Evolutionary conservation across 176 grass and related monocot genomes (phyloP).

Genomic region (Calamus simplicifolius): DNA sequence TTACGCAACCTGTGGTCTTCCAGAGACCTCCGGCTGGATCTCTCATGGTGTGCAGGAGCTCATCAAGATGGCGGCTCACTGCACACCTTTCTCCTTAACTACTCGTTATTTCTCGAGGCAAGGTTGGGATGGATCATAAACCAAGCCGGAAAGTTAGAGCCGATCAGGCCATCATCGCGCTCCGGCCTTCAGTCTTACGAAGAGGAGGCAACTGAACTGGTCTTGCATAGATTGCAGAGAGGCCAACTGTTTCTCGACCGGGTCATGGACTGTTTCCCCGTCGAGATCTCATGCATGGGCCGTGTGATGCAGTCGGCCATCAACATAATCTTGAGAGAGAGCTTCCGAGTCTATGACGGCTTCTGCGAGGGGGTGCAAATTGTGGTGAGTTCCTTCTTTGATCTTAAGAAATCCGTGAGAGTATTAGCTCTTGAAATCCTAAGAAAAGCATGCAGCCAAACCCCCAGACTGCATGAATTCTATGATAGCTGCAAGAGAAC

Average conservation of each 20-base stretch:
- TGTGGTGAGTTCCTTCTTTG: slow-evolving; percentile 17
- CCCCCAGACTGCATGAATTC: slow-evolving; percentile 61
- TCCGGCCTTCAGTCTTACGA: slow-evolving; percentile 10
- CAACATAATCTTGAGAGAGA: slow-evolving; percentile 78
- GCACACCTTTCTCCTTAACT: slow-evolving; percentile 60
- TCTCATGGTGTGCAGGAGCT: slow-evolving; percentile 18
- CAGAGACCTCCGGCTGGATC: slow-evolving; percentile 44
- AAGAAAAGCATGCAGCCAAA: slow-evolving; percentile 61
- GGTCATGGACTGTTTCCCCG: slow-evolving; percentile 53
- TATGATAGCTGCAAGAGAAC: slow-evolving; percentile 75
- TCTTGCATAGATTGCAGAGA: slow-evolving; percentile 48
- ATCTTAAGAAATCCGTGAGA: slow-evolving; percentile 23
- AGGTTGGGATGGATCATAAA: slow-evolving; percentile 75
- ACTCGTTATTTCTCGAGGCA: slow-evolving; percentile 74
- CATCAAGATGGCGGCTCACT: slow-evolving; percentile 7
- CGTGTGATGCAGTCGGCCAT: slow-evolving; percentile 41
- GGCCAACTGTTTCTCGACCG: slow-evolving; percentile 75
- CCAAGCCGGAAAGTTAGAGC: slow-evolving; percentile 76
- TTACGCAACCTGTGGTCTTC: slow-evolving; percentile 56
- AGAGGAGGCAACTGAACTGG: slow-evolving; percentile 14
- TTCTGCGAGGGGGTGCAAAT: slow-evolving; percentile 48
- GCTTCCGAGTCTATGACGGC: slow-evolving; percentile 71
- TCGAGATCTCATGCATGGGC: slow-evolving; percentile 29
- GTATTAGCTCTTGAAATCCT: slow-evolving; percentile 42
- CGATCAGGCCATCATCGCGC: slow-evolving; percentile 10